phyloP scores from a whole-genome alignment of 192 early-diverging fungal species.

The Backusella macrospora region DNA sequence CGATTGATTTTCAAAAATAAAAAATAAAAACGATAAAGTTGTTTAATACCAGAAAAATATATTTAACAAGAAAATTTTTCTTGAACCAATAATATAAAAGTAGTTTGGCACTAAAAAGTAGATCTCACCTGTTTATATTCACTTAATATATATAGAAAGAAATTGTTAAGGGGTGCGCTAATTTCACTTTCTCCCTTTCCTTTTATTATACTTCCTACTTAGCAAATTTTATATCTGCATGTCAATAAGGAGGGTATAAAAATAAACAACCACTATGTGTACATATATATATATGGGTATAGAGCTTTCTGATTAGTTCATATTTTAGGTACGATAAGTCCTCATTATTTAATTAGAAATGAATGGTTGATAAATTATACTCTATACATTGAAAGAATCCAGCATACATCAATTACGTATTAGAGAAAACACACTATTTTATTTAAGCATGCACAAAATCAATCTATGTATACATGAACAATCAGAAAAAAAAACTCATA shows the following conservation, averaged over 20 bases:
- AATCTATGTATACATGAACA: not conserved
- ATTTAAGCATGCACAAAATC: constrained; percentile 4
- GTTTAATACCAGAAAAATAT: not conserved
- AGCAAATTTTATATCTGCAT: not conserved
- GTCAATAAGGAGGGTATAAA: not conserved
- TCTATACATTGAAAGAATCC: not conserved
- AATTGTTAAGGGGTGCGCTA: not conserved
- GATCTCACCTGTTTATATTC: not conserved
- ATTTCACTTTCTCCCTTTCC: not conserved
- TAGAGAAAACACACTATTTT: not conserved
- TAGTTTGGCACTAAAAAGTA: not conserved
- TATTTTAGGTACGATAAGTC: not conserved
- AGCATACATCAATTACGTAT: not conserved
- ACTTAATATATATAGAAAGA: not conserved
- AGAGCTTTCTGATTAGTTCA: not conserved
- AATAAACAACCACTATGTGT: not conserved
- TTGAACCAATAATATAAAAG: not conserved
- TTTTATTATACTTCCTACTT: not conserved
- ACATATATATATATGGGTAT: not conserved
- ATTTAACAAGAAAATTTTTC: not conserved
- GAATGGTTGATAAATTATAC: not conserved
- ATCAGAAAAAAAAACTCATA: too few species aligned
- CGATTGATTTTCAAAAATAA: too few species aligned
- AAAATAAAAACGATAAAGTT: too few species aligned
- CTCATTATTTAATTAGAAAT: not conserved